phyloP scores from a whole-genome alignment of 306 rosid species.

The Prunus padus region DNA sequence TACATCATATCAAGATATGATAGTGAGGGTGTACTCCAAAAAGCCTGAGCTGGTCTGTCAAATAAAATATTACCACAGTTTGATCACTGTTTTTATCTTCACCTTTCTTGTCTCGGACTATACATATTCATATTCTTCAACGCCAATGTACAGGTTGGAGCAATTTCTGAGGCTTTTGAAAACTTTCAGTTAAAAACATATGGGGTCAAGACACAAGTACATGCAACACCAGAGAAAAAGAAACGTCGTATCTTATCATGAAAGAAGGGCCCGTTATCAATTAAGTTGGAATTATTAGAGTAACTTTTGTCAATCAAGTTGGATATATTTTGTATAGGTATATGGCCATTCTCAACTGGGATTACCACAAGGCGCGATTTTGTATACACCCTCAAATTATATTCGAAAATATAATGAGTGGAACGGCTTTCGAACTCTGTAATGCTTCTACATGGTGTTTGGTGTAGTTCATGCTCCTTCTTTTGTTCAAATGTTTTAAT shows the following conservation, averaged over 20 bases:
- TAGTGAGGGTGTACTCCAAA: slow-evolving; percentile 91
- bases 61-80: slow-evolving; percentile 11
- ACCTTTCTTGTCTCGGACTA: not conserved
- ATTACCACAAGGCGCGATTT: not conserved
- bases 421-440: not conserved
- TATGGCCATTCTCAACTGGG: not conserved
- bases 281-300: not conserved
- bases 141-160: slow-evolving; percentile 58
- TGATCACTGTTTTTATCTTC: slow-evolving; percentile 8
- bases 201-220: slow-evolving; percentile 84
- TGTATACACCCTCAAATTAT: not conserved
- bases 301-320: not conserved
- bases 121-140: slow-evolving; percentile 22
- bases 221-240: slow-evolving; percentile 83
- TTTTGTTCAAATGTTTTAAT: not conserved
- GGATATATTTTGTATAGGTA: slow-evolving; percentile 7
- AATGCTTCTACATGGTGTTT: not conserved
- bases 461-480: not conserved
- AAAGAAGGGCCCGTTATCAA: not conserved
- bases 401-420: not conserved
- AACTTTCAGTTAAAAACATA: slow-evolving; percentile 79
- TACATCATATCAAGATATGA: slow-evolving; percentile 78
- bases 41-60: slow-evolving; percentile 86
- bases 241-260: slow-evolving; percentile 44
- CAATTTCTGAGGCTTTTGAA: slow-evolving; percentile 88